Evolutionary conservation across 371 early-diverging fungal species (phyloP), one percentile per base, ranked within the genome.

Genomic region (Mucor piriformis): DNA sequence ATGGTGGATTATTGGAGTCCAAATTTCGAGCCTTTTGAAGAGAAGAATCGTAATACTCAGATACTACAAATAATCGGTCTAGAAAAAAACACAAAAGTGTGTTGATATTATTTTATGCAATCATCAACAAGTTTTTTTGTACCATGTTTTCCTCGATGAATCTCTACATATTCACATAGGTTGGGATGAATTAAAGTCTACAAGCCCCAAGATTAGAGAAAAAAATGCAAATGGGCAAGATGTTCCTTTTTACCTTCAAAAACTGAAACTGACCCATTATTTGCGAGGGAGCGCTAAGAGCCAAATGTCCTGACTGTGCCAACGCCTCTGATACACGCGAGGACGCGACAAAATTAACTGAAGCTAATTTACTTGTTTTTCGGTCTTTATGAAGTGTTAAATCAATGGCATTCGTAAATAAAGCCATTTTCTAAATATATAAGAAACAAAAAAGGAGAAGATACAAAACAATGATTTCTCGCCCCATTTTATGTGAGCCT

Each of bases 121-220:
- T 29, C 29, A 29, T 29, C 42, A 42, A 20, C 18, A 42, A 3
- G 18, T 18, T n/a, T 5, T n/a, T 43, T 18, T 35, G 60, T 74
- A 84, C 87, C 84, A 60, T 84, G 74, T 58, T 84, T 84, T 49
- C 85, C 87, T 56, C 82, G 81, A 50, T 82, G 71, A 49, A 84
- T 78, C 50, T 86, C 87, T 50, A 86, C 65, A 59, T 83, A 85
- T 57, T 80, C 74, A 58, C 85, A 84, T 7, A 86, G 55, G 53
- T 82, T 75, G 15, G 83, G 79, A 57, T 84, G 85, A 24, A 58
- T 49, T n/a, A 86, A 64, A 15, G 81, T 73, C 84, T 84, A 66
- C 51, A 2, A 35, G 1, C 3, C n/a, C 10, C 20, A 18, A 23
- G 23, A 15, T 18, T 25, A 13, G 29, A 21, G 50, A n/a, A 13